Evolutionary conservation across 352 stramenopile genomes (phyloP), one percentile per base, ranked within the genome.

Genomic region (Peronospora destructor): DNA sequence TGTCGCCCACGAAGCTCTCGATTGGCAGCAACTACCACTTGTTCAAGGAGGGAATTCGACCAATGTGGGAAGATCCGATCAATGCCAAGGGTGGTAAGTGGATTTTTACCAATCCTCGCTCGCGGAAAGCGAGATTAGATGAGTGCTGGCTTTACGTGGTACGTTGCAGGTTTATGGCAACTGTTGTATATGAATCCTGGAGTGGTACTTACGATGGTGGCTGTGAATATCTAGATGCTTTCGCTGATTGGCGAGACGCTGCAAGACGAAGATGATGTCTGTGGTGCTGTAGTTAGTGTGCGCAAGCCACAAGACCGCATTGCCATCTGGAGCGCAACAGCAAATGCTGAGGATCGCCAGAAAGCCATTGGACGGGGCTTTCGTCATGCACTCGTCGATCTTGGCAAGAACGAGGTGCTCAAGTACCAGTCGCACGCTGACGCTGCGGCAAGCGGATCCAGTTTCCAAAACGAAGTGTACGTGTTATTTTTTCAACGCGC

Each of bases 61-160:
- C 95, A 17, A 98, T 98, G 87, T 98, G 95, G 95, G 95, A 98
- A 73, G 94, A 98, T 66, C 78, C 85, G 17, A 74, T 84, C 33
- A 98, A 98, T 68, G 80, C 69, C 53, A 97, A 84, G 66, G 95
- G 95, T 28, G 95, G 95, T 55, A 98, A 98, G 72, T 98, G 95
- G 77, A 95, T 98, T 51, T 87, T 98, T 33, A 97, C 93, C 12
- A 96, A 98, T 40, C 74, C 88, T 35, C 96, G 96, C 59, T 89
- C 90, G 43, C 87, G 95, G 53, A 90, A 87, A 55, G 76, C 87
- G n/a, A 73, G 85, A 64, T 74, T 95, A 59, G 90, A 98, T 65
- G 90, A 98, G 66, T 97, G 85, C 72, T 98, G 92, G 94, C 79
- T 98, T 34, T 94, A 95, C 59, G 94, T 95, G 56, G 85, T 98